Evolutionary conservation across 164 flowering plant species (phyloP).

Genomic region (Platanus orientalis): DNA sequence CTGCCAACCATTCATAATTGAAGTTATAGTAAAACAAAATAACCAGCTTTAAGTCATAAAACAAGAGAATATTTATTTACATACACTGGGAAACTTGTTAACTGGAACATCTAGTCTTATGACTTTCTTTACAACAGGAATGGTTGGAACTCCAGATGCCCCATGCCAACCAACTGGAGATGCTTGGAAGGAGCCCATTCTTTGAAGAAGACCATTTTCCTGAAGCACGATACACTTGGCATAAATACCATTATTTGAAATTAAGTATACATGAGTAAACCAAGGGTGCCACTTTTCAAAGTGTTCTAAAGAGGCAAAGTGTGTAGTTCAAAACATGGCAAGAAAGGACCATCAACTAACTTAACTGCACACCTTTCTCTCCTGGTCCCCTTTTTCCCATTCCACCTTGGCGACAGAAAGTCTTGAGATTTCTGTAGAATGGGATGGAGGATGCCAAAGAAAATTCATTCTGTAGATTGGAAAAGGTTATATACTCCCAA

Average conservation of each 20-base stretch:
- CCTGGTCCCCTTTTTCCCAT: too few relatives aligned
- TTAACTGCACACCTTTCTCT: too few relatives aligned
- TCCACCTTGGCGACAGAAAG: too few relatives aligned
- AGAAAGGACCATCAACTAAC: too few relatives aligned
- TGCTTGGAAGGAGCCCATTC: constrained; percentile 52
- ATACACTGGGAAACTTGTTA: constrained; percentile 74
- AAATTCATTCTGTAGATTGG: too few relatives aligned
- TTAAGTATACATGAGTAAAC: neutral
- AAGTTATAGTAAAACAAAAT: neutral
- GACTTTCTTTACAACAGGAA: constrained; percentile 59
- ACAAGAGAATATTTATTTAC: constrained; percentile 9
- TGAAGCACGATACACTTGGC: constrained; percentile 18
- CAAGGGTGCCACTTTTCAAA: too few relatives aligned
- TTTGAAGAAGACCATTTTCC: constrained; percentile 58
- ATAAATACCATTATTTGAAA: neutral
- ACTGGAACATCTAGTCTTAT: constrained; percentile 79
- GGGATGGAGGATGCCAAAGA: too few relatives aligned
- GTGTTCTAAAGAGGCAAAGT: too few relatives aligned
- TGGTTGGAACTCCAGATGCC: constrained; percentile 44
- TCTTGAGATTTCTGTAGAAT: too few relatives aligned
- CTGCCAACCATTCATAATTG: constrained; percentile 31
- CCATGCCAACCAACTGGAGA: constrained; percentile 67
- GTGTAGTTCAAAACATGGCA: too few relatives aligned
- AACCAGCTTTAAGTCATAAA: constrained; percentile 1
- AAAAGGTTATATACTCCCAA: too few relatives aligned